phyloP scores from a whole-genome alignment of 1,284 basidiomycete species.

The Irpex lacteus region DNA sequence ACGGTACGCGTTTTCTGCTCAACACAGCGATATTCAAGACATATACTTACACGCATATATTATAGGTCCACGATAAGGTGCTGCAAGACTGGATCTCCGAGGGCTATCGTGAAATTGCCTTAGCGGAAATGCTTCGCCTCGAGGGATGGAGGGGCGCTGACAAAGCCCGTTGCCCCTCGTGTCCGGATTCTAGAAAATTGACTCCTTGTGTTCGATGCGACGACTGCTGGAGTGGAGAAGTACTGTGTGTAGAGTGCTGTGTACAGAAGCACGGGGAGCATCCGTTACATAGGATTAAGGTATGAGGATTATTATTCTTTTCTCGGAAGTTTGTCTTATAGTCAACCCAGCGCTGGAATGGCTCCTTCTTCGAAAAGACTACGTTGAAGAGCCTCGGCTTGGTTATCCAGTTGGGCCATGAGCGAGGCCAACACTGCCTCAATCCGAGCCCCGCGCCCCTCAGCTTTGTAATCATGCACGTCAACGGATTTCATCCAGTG shows the following conservation, averaged over 20 bases:
- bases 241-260: slow-evolving; percentile 9
- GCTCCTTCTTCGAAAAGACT: not conserved
- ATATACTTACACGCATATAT: not conserved
- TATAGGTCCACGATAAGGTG: not conserved
- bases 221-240: slow-evolving; percentile 10
- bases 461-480: slow-evolving; percentile 8
- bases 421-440: not conserved
- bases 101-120: not conserved
- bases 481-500: slow-evolving; percentile 10
- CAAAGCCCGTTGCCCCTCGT: not conserved
- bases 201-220: slow-evolving; percentile 6
- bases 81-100: not conserved
- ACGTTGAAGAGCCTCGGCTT: slow-evolving; percentile 5
- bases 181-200: not conserved
- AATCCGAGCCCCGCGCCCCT: not conserved
- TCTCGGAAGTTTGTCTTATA: too few relatives aligned
- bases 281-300: slow-evolving; percentile 16
- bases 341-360: slow-evolving; percentile 1
- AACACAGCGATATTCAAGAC: not conserved
- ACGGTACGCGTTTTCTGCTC: not conserved
- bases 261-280: not conserved
- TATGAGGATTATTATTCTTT: slow-evolving; percentile 1
- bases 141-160: not conserved
- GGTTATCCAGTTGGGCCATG: slow-evolving; percentile 12
- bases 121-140: not conserved